phyloP scores from a whole-genome alignment of 768 basidiomycete genomes.

The Strobilomyces dryophilus region DNA sequence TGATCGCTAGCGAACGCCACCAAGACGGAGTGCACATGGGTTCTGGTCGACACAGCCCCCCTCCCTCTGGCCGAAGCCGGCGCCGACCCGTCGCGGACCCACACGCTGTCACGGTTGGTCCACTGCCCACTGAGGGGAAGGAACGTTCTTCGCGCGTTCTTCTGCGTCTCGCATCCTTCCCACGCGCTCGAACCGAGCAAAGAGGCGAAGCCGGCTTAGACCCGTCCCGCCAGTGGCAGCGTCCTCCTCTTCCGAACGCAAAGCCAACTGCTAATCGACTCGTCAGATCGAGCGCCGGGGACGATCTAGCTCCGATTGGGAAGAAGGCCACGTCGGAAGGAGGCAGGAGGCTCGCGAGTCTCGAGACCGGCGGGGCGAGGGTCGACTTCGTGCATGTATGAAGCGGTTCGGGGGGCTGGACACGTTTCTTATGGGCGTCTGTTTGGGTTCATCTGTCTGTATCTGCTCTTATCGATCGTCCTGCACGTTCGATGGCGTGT shows the following conservation, averaged over 20 bases:
- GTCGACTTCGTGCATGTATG: too few species aligned
- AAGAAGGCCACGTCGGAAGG: not conserved
- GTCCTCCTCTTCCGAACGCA: not conserved
- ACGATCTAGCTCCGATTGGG: slow-evolving; percentile 17
- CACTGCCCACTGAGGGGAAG: too few species aligned
- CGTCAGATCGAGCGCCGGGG: slow-evolving; percentile 4
- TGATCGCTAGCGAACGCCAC: slow-evolving; percentile 7
- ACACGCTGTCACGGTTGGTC: too few species aligned
- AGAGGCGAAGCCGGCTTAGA: not conserved
- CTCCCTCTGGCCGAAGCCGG: not conserved
- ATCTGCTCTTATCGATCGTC: not conserved
- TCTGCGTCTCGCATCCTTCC: not conserved
- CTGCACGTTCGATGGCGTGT: not conserved
- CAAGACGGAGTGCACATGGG: not conserved
- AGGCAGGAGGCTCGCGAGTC: not conserved
- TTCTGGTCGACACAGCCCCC: slow-evolving; percentile 1
- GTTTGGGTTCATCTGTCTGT: not conserved
- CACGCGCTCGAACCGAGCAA: not conserved
- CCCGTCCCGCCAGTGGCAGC: slow-evolving; percentile 6
- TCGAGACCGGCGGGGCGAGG: not conserved
- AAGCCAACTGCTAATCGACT: slow-evolving; percentile 13
- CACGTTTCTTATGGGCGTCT: not conserved
- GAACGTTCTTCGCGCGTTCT: too few species aligned
- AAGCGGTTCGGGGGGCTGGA: too few species aligned
- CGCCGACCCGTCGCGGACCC: not conserved